Conservation (phyloP, 257 asterid genomes). For the Solanum clarkiae region DNA sequence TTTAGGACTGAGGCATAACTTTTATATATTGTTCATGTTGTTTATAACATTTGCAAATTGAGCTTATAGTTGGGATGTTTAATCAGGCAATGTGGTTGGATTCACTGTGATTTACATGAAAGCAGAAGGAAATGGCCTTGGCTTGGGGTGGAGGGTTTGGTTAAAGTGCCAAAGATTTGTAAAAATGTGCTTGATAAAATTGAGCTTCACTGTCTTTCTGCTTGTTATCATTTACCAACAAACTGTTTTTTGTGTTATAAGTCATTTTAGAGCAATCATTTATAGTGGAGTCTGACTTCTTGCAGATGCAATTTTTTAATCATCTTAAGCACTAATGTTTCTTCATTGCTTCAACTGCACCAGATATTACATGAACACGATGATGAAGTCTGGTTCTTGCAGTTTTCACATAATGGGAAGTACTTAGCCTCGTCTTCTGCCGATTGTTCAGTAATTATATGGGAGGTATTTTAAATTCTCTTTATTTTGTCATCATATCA, state of each 20-base stretch:
- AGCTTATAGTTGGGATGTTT: neutral
- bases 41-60: neutral
- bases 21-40: neutral
- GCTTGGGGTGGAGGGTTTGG: neutral
- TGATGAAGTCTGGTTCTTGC: conserved; percentile 77
- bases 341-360: conserved; percentile 1
- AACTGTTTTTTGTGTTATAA: neutral
- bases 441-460: conserved; percentile 49
- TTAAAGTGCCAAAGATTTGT: neutral
- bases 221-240: neutral
- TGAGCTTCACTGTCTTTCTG: neutral
- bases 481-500: neutral
- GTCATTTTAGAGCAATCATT: neutral
- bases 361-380: conserved; percentile 58
- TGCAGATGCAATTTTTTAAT: neutral
- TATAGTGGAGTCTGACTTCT: neutral
- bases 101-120: neutral
- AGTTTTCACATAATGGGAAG: conserved; percentile 72
- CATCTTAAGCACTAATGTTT: neutral
- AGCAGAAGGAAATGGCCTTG: neutral
- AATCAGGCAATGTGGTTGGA: neutral
- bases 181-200: neutral
- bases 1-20: neutral
- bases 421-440: conserved; percentile 74
- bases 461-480: conserved; percentile 48